Percentiles rank a stretch among this genome's conserved stretches.
Evolutionary conservation across 768 basidiomycete species (phyloP).

Genomic region (Myochromella boudieri): DNA sequence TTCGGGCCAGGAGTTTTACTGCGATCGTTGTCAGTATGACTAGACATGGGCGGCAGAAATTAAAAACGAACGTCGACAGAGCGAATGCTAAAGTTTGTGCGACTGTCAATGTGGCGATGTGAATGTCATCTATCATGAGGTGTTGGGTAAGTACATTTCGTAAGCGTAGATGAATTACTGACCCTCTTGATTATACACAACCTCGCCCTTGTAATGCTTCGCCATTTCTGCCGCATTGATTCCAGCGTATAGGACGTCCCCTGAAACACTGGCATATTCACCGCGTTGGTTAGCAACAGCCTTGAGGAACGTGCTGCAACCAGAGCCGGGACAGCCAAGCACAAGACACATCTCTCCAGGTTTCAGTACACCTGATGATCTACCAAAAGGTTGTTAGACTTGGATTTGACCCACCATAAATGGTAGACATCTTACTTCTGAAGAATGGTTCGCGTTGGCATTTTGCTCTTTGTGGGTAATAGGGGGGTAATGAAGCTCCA

Average conservation of each 20-base stretch:
- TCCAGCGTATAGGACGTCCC: constrained; percentile 82
- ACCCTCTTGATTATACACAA: constrained; percentile 80
- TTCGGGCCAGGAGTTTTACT: constrained; percentile 73
- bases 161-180: not conserved
- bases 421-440: constrained; percentile 43
- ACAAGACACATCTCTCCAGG: constrained; percentile 88
- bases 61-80: constrained; percentile 47
- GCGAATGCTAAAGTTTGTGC: constrained; percentile 75
- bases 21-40: constrained; percentile 6
- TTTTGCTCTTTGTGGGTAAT: constrained; percentile 35
- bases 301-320: constrained; percentile 87
- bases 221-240: constrained; percentile 75
- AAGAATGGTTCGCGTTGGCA: constrained; percentile 52
- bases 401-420: not conserved
- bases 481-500: constrained; percentile 40
- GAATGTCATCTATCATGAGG: constrained; percentile 62
- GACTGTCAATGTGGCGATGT: constrained; percentile 81
- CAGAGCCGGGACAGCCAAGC: constrained; percentile 79
- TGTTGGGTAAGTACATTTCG: constrained; percentile 5
- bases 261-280: constrained; percentile 61
- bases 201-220: constrained; percentile 76
- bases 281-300: constrained; percentile 74
- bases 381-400: constrained; percentile 19
- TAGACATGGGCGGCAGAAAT: not conserved
- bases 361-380: constrained; percentile 67